Base-by-base conservation (phyloP, 495 filamentous ascomycete genomes). In the Clavariopsis aquatica region DNA sequence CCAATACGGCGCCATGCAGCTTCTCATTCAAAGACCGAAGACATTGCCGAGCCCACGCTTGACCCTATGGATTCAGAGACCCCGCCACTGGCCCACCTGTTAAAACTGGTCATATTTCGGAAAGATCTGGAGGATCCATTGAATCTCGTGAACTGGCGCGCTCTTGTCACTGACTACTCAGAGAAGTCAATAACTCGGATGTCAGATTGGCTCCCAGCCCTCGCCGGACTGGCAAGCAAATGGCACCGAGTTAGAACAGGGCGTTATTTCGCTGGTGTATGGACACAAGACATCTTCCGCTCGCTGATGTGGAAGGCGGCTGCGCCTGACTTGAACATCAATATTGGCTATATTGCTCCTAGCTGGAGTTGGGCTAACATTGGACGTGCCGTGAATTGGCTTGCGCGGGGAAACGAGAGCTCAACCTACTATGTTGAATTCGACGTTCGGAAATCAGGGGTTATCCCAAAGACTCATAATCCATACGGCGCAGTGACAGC, bases 181-280 rank as follows among this genome's bases (percentile, higher is more conserved):
- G 17, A 19, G 20, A 38, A 45, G 29, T 15, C 13, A 3, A 57
- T 57, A 15, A 57, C 53, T 17, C 19, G 8, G 17, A 26, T 10
- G 20, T 19, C 29, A 38, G 53, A 57, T 57, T 19, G 38, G 53
- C 29, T 57, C 26, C 53, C 53, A 34, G 53, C 53, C 3, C 53
- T 57, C 20, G 28, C 27, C 19, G 53, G 53, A n/a, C 8, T 57
- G 8, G 53, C 53, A 6, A 45, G 36, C 19, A 45, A 41, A 38
- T 57, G 28, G 29, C 7, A 15, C 12, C 12, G 15, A 10, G 9
- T 38, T 2, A 22, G 7, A 17, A 26, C 13, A 36, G 27, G 19
- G 7, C 17, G n/a, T 23, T 57, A 57, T 20, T 19, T 19, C 22
- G 53, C 53, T n/a, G 53, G 53, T 6, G 20, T 57, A 2, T 57